phyloP scores from a whole-genome alignment of 331 rosid species.

The Rosa hybrid region DNA sequence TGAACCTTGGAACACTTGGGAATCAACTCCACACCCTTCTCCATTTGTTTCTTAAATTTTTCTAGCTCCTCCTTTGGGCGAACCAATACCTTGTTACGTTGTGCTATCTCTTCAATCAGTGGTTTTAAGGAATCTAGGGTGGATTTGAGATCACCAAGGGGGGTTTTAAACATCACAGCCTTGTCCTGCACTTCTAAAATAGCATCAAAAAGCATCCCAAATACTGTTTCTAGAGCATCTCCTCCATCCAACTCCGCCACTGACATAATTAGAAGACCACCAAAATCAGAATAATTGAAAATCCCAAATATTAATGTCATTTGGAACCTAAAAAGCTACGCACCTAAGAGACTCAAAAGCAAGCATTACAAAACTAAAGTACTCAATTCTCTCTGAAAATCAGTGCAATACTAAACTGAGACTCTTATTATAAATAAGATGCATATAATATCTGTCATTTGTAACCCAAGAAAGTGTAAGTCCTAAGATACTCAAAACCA shows the following conservation, averaged over 20 bases:
- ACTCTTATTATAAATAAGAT: no score
- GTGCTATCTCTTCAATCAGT: background rate
- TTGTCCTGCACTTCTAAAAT: background rate
- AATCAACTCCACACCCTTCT: slow-evolving; percentile 9
- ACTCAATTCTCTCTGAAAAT: background rate
- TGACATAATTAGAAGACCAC: background rate
- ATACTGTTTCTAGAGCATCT: background rate
- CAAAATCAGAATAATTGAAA: background rate
- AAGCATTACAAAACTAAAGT: background rate
- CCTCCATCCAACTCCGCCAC: background rate
- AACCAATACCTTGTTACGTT: background rate
- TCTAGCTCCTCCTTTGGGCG: background rate
- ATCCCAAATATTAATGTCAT: background rate
- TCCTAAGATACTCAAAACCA: background rate
- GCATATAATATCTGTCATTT: no score
- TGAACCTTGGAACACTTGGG: slow-evolving; percentile 28
- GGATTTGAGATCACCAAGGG: background rate
- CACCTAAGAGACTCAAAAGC: background rate
- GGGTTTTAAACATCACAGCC: background rate
- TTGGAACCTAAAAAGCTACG: background rate
- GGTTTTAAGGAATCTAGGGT: slow-evolving; percentile 1
- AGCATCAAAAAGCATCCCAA: background rate
- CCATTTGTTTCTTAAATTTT: background rate
- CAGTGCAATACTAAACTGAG: no score
- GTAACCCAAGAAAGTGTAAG: no score